Evolutionary conservation across 495 filamentous ascomycete genomes (phyloP).

Genomic region (Trichoderma virens): DNA sequence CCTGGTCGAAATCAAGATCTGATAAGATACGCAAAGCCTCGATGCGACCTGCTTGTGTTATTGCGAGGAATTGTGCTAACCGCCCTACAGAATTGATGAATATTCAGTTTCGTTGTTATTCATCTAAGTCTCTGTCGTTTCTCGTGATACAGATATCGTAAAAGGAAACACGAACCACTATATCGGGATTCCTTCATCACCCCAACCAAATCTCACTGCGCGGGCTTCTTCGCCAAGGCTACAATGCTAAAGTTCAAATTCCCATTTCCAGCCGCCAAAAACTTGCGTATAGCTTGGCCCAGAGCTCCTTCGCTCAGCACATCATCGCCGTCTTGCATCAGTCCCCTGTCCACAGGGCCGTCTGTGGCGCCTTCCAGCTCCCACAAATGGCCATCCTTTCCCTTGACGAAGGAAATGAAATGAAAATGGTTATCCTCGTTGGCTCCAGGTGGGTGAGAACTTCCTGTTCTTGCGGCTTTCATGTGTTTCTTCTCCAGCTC

Average conservation of each 20-base stretch:
- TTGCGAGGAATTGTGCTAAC: too few species aligned
- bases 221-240: constrained; percentile 22
- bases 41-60: neutral
- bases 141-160: neutral
- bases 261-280: constrained; percentile 42
- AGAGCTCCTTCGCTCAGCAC: constrained; percentile 59
- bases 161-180: neutral
- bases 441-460: constrained; percentile 51
- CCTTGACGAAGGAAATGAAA: constrained; percentile 72
- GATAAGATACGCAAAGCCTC: neutral
- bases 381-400: constrained; percentile 58
- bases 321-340: constrained; percentile 55
- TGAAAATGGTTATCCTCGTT: constrained; percentile 50
- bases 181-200: neutral
- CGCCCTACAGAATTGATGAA: too few species aligned
- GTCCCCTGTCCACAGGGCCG: constrained; percentile 66
- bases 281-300: constrained; percentile 49
- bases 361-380: constrained; percentile 68
- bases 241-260: constrained; percentile 45
- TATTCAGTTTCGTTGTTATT: too few species aligned
- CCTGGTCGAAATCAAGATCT: neutral
- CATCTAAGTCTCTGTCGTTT: too few species aligned
- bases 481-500: constrained; percentile 64
- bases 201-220: neutral
- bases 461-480: constrained; percentile 57